Evolutionary conservation across 164 flowering plant species (phyloP), one percentile per base, ranked within the genome.

Genomic region (Tetracentron sinense): DNA sequence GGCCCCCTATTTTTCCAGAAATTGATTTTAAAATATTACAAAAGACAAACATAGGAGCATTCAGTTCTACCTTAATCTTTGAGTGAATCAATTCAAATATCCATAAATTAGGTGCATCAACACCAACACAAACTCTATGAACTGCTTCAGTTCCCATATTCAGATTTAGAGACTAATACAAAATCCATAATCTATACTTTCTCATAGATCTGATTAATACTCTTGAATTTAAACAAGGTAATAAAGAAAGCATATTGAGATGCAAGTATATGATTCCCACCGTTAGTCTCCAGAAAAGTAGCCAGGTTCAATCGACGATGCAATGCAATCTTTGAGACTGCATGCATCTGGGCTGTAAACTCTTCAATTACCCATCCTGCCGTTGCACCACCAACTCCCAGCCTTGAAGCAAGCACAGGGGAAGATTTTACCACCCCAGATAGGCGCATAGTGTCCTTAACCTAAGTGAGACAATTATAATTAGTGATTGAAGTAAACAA

Each of bases 381-480:
- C 19, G 88, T 72, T 28, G 77, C 68, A 72, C 87, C 85, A 66
- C 96, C 97, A 72, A 75, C 70, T 46, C 88, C 96, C 72, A 95
- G 71, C 78, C 85, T 88, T 69, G 96, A 85, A 52, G 81, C 78
- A 60, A 95, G 93, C 44, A 73, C 44, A 29, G 83, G 69, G 16
- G 90, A 82, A 30, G 92, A 83, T 68, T 84, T 89, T 33, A 88
- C 79, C 66, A 95, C 96, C 42, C 97, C 97, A 66, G 74, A 70
- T 61, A 92, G 96, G 33, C 97, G 96, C 94, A 95, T 80, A n/a
- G 80, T 79, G 63, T 95, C 99, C 75, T 89, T 95, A 53, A 88
- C 90, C 99, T 95, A 71, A 54, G 60, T 12, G 30, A 66, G 11
- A 59, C 58, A 55, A 47, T n/a, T 54, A 22, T 10, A 48, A 23